These are phyloP conservation scores for Pisolithus thermaeus DNA, from an alignment of 1,284 basidiomycete species.

Conservation along the genomic window DNA sequence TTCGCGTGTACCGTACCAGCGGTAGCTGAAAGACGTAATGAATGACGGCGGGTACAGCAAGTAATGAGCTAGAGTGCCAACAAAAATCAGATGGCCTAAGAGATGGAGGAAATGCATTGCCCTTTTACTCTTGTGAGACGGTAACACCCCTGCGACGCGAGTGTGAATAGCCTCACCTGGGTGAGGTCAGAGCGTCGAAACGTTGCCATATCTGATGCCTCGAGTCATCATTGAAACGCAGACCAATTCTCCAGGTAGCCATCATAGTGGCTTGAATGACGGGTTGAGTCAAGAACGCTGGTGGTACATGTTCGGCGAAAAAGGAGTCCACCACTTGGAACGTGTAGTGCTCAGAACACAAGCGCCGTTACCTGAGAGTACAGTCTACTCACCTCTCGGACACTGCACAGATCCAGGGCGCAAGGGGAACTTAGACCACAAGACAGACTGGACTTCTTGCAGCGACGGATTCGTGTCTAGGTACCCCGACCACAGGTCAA, in stretches of 20 bases:
- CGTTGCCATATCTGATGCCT: slow-evolving; percentile 18
- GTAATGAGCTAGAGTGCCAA: slow-evolving; percentile 39
- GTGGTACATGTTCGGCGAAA: slow-evolving; percentile 24
- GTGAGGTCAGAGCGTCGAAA: slow-evolving; percentile 37
- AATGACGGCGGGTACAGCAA: slow-evolving; percentile 38
- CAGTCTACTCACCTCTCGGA: slow-evolving; percentile 28
- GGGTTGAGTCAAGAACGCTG: slow-evolving; percentile 35
- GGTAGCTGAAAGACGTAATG: slow-evolving; percentile 16
- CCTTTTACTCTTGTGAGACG: slow-evolving; percentile 15
- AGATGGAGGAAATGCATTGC: slow-evolving; percentile 43
- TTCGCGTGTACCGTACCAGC: slow-evolving; percentile 30
- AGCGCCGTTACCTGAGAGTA: not conserved
- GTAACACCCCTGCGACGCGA: not conserved
- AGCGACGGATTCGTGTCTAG: slow-evolving; percentile 12
- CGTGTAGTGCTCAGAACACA: not conserved
- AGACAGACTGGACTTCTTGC: slow-evolving; percentile 14
- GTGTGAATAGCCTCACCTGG: slow-evolving; percentile 32
- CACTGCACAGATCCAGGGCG: slow-evolving; percentile 16
- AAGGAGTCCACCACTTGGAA: slow-evolving; percentile 43
- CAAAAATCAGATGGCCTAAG: slow-evolving; percentile 33
- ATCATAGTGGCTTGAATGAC: slow-evolving; percentile 36
- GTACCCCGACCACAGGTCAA: slow-evolving; percentile 24
- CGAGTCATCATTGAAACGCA: not conserved
- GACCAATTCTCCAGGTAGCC: slow-evolving; percentile 41
- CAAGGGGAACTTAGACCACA: slow-evolving; percentile 29